Base-by-base conservation (phyloP, 768 basidiomycete genomes). In the Grammothele lineata region DNA sequence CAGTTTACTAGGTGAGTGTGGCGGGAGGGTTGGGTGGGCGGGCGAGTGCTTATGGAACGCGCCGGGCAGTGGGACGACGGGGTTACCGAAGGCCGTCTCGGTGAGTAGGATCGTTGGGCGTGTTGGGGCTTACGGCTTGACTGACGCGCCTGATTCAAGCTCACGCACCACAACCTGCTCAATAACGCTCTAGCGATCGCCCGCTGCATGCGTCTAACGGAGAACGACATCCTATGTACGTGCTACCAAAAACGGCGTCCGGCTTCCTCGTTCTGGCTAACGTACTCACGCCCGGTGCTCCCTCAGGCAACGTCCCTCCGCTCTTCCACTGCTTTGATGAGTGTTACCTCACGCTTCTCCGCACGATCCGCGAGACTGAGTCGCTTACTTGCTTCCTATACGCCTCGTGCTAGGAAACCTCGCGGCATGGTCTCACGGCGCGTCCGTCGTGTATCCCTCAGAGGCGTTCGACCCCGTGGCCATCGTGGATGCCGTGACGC, bases 301-400 rank as follows among this genome's bases (percentile, higher is more conserved):
- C 24, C 36, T 47, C 34, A 90, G 87, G 86, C 72, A 91, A 92
- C 52, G 81, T 81, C 1, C 89, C 89, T 2, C 89, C 89, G 0
- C 65, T 91, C 1, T 92, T 91, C 62, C 89, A 92, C 62, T 92
- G 89, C 60, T 91, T 91, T 77, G 89, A 89, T 87, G 67, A 84
- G 87, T 87, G 26, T 12, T 4, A 35, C 17, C 15, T 27, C 18
- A 19, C 32, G 3, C 34, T 11, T 27, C 37, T 26, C 25, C 32
- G 15, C 17, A 7, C 9, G 15, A 19, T 21, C 17, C 11, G 9
- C 14, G 2, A 37, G 24, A 32, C 45, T 46, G 15, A 43, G 27
- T n/a, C n/a, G n/a, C 15, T 23, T 18, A 5, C 15, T 11, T 26
- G 19, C 27, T 19, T 32, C 44, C 47, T 57, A 63, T 57, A 88